Percentiles rank a stretch among this genome's conserved stretches.
phyloP scores from a whole-genome alignment of 2,329 filamentous ascomycete genomes.

The Penicillium expansum region DNA sequence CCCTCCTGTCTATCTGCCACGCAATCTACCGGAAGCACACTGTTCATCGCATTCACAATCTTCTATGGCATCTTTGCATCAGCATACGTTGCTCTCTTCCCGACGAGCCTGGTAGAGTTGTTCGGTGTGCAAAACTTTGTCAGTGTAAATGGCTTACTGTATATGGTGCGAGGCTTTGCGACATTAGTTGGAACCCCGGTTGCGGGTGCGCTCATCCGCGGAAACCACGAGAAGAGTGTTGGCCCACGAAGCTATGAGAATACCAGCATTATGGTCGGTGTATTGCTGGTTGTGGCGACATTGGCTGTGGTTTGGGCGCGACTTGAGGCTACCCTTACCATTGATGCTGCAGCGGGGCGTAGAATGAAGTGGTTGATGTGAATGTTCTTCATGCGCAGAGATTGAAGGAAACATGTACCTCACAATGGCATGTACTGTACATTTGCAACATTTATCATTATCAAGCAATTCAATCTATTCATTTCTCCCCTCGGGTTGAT shows the following conservation, averaged over 20 bases:
- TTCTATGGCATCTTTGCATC: conserved; percentile 40
- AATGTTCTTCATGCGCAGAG: neutral
- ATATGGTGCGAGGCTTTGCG: conserved; percentile 40
- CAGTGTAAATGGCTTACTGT: conserved; percentile 40
- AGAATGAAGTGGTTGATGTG: conserved; percentile 21
- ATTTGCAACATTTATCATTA: neutral
- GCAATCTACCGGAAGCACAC: conserved; percentile 12
- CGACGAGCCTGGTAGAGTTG: conserved; percentile 39
- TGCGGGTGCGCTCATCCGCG: conserved; percentile 30
- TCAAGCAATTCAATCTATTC: neutral
- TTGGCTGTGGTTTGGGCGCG: conserved; percentile 28
- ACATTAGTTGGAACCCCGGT: conserved; percentile 41
- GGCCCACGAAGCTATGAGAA: conserved; percentile 22
- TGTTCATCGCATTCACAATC: conserved; percentile 34
- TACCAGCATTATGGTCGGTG: conserved; percentile 27
- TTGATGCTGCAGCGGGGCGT: conserved; percentile 9
- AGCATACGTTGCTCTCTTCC: conserved; percentile 42
- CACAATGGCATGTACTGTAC: neutral
- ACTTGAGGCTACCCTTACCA: conserved; percentile 21
- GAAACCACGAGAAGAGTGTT: conserved; percentile 5
- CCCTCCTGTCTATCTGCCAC: conserved; percentile 18
- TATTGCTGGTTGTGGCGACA: conserved; percentile 23
- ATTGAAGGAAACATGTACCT: neutral
- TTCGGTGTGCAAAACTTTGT: conserved; percentile 42
- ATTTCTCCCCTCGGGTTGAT: neutral